These are phyloP conservation scores for Acacia melanoxylon DNA, from an alignment of 306 rosid species.

Conservation along the genomic window DNA sequence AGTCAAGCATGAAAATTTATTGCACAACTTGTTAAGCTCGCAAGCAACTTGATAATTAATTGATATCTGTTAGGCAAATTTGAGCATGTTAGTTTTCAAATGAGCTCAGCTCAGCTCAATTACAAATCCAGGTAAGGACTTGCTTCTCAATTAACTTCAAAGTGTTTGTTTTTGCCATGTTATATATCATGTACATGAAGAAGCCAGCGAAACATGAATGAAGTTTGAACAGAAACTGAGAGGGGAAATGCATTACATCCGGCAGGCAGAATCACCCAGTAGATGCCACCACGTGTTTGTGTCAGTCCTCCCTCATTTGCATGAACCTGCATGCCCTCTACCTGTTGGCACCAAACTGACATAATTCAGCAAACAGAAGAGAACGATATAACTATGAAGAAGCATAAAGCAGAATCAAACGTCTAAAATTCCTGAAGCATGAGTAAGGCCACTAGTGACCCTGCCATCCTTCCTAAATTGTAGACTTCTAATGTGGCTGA, in stretches of 20 bases:
- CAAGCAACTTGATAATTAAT: not conserved
- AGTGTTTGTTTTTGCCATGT: not conserved
- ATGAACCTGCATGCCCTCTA: conserved; percentile 89
- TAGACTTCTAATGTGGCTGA: conserved; percentile 19
- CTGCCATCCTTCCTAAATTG: conserved; percentile 6
- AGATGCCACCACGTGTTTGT: conserved; percentile 88
- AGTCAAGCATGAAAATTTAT: not conserved
- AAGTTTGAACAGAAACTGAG: conserved; percentile 7
- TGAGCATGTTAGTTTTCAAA: not conserved
- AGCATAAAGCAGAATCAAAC: conserved; percentile 20
- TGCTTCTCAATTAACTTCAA: conserved; percentile 16
- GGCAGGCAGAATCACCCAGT: conserved; percentile 95
- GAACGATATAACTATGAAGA: conserved; percentile 15
- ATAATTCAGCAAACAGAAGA: conserved; percentile 26
- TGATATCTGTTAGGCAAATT: not conserved
- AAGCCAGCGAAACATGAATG: not conserved
- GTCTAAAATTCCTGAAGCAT: not conserved
- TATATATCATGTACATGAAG: not conserved
- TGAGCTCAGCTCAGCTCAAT: not conserved
- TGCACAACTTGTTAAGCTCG: not conserved
- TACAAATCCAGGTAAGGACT: not conserved
- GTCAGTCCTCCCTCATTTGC: conserved; percentile 91
- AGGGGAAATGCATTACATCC: conserved; percentile 72
- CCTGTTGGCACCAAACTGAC: conserved; percentile 53
- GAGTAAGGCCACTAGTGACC: not conserved